Conservation (phyloP, 2,329 filamentous ascomycete genomes). For the Rhynchosporium graminicola region DNA sequence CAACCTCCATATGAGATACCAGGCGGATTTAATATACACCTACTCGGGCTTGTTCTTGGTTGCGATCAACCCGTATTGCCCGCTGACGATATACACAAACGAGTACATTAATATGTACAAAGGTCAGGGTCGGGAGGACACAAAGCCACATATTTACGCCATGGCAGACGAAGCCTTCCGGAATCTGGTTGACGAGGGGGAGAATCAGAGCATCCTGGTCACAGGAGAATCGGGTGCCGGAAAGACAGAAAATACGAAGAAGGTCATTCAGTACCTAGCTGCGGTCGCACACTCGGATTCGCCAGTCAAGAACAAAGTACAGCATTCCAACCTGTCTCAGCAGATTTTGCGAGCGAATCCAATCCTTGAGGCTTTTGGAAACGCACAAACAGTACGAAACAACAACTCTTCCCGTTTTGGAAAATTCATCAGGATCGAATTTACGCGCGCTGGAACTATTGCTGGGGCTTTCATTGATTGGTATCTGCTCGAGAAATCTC, state of each 20-base stretch:
- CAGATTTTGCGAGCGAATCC: constrained; percentile 96
- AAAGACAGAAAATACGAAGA: constrained; percentile 99
- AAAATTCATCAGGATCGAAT: constrained; percentile 98
- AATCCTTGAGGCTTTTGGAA: constrained; percentile 96
- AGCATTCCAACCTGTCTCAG: constrained; percentile 85
- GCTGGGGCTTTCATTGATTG: constrained; percentile 97
- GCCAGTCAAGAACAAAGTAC: constrained; percentile 59
- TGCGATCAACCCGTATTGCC: constrained; percentile 94
- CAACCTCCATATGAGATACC: constrained; percentile 92
- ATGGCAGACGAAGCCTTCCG: constrained; percentile 97
- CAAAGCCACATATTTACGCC: constrained; percentile 94
- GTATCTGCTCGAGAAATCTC: constrained; percentile 98
- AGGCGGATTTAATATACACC: constrained; percentile 95
- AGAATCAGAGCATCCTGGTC: constrained; percentile 96
- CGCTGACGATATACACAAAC: constrained; percentile 90
- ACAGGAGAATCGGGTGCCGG: constrained; percentile 97
- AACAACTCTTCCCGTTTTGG: constrained; percentile 98
- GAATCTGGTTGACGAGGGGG: constrained; percentile 90
- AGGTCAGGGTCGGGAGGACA: constrained; percentile 86
- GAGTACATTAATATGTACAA: constrained; percentile 99
- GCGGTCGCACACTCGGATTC: constrained; percentile 87
- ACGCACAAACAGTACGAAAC: constrained; percentile 95
- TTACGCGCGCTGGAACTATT: constrained; percentile 84
- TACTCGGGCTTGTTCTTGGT: constrained; percentile 97
- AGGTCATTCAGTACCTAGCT: constrained; percentile 97